Conservation (phyloP, 129 eudicot genomes). For the Heracleum sosnowskyi region DNA sequence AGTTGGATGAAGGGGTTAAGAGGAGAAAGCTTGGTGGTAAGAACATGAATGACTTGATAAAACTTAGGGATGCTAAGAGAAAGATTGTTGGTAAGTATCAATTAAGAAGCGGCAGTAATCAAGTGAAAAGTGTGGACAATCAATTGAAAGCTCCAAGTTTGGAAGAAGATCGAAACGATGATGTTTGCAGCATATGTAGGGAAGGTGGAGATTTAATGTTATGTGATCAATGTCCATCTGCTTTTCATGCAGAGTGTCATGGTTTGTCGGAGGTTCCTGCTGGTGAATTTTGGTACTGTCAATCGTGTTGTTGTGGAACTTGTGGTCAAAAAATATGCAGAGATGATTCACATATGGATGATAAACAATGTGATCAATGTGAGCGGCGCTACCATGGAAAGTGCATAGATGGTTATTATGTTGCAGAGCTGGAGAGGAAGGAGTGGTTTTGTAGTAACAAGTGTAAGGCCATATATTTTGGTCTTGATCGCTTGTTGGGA, state of each 20-base stretch:
- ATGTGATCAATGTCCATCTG: conserved; percentile 77
- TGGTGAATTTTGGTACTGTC: conserved; percentile 58
- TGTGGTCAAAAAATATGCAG: conserved; percentile 29
- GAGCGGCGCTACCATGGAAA: conserved; percentile 42
- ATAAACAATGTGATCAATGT: conserved; percentile 57
- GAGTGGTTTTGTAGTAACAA: conserved; percentile 48
- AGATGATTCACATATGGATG: neutral
- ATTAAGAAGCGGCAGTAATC: neutral
- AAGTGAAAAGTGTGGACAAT: neutral
- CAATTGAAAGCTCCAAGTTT: neutral
- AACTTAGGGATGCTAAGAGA: neutral
- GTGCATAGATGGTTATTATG: conserved; percentile 27
- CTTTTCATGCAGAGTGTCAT: conserved; percentile 62
- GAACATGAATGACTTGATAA: neutral
- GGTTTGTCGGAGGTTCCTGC: conserved; percentile 38
- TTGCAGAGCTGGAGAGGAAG: conserved; percentile 1
- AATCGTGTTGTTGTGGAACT: conserved; percentile 63
- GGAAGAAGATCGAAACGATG: conserved; percentile 21
- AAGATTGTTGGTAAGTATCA: neutral
- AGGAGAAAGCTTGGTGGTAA: neutral
- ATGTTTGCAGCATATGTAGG: conserved; percentile 51
- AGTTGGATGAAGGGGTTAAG: neutral
- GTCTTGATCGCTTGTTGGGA: conserved; percentile 33
- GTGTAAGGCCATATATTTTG: conserved; percentile 40
- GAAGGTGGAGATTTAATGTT: conserved; percentile 56